Percentiles rank a stretch among this genome's conserved stretches.
phyloP scores from a whole-genome alignment of 1,284 basidiomycete species.

The Moniliella sp. region DNA sequence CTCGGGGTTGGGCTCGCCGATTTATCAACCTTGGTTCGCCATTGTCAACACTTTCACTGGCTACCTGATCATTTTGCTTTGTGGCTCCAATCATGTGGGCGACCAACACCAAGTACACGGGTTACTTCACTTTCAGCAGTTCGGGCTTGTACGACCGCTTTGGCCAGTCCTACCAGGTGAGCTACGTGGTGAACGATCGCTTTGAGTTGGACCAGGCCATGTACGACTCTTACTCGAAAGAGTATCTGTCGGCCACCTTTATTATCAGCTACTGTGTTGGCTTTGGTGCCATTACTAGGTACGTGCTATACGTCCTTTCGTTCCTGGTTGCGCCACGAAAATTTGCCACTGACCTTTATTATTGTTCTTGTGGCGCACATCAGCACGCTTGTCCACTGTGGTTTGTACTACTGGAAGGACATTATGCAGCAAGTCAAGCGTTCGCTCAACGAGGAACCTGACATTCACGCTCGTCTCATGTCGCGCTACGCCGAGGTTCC shows the following conservation, averaged over 20 bases:
- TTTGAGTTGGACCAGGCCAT: slow-evolving; percentile 48
- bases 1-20: slow-evolving; percentile 67
- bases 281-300: no score
- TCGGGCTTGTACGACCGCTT: not conserved
- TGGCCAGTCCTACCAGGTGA: not conserved
- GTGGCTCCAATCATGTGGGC: slow-evolving; percentile 71
- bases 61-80: slow-evolving; percentile 78
- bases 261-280: slow-evolving; percentile 66
- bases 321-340: no score
- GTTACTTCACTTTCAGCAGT: slow-evolving; percentile 7
- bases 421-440: no score
- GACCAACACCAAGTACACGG: slow-evolving; percentile 44
- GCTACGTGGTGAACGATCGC: not conserved
- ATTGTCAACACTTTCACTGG: slow-evolving; percentile 68
- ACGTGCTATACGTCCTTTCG: no score
- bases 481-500: slow-evolving; percentile 76
- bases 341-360: no score
- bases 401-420: slow-evolving; percentile 60
- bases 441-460: slow-evolving; percentile 81
- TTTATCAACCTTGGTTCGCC: slow-evolving; percentile 94
- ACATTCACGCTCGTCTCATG: slow-evolving; percentile 92
- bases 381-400: slow-evolving; percentile 62
- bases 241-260: slow-evolving; percentile 68
- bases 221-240: slow-evolving; percentile 60
- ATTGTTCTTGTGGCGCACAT: slow-evolving; percentile 60